Percentiles rank a stretch among this genome's conserved stretches.
These are phyloP conservation scores for Xylariaceae sp. DNA, from an alignment of 2,329 filamentous ascomycete genomes.

Conservation along the genomic window DNA sequence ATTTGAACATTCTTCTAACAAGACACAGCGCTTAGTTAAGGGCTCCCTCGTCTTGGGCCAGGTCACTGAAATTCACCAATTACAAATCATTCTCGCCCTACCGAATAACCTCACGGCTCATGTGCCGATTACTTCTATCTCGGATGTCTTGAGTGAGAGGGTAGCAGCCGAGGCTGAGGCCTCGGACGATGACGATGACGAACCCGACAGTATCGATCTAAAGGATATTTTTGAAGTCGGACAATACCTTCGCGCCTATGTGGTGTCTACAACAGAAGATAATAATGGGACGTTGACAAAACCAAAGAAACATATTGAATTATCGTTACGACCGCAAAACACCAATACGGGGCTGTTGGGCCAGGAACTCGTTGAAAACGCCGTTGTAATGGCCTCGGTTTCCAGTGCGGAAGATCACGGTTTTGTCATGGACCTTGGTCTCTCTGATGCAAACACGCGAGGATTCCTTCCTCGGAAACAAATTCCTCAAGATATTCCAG, in stretches of 20 bases:
- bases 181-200: slow-evolving; percentile 52
- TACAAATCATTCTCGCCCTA: slow-evolving; percentile 75
- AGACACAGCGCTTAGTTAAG: slow-evolving; percentile 77
- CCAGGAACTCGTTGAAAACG: slow-evolving; percentile 69
- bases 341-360: slow-evolving; percentile 71
- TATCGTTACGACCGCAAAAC: slow-evolving; percentile 75
- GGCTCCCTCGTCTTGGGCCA: slow-evolving; percentile 87
- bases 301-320: slow-evolving; percentile 75
- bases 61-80: slow-evolving; percentile 72
- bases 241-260: slow-evolving; percentile 82
- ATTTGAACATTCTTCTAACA: slow-evolving; percentile 33
- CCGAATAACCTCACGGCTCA: slow-evolving; percentile 92
- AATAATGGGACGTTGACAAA: slow-evolving; percentile 50
- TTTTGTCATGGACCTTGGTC: slow-evolving; percentile 84
- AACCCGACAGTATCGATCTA: slow-evolving; percentile 63
- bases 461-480: slow-evolving; percentile 87
- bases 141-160: slow-evolving; percentile 68
- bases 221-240: slow-evolving; percentile 73
- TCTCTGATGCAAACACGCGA: slow-evolving; percentile 62
- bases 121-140: slow-evolving; percentile 88
- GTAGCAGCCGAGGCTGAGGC: slow-evolving; percentile 65
- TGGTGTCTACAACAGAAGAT: slow-evolving; percentile 72
- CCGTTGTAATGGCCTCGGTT: slow-evolving; percentile 81
- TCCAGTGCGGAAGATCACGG: slow-evolving; percentile 94
- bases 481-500: slow-evolving; percentile 60